Conservation (phyloP, 2,329 filamentous ascomycete genomes). For the Periglandula ipomoeae region DNA sequence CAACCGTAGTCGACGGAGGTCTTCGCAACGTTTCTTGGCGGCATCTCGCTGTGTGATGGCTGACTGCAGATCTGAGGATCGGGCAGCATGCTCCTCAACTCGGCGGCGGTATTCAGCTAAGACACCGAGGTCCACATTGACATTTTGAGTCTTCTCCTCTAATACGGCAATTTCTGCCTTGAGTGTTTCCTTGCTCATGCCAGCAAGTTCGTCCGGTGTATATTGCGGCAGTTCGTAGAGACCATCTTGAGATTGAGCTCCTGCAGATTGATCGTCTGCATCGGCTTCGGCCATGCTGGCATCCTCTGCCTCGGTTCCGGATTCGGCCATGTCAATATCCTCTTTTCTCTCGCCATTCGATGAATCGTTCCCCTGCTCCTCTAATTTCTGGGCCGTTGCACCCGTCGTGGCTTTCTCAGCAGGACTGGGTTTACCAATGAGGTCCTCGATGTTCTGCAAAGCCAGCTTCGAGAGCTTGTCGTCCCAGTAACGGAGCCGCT, state of each 20-base stretch:
- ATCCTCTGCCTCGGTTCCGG: constrained; percentile 20
- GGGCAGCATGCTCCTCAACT: constrained; percentile 70
- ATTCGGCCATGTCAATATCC: constrained; percentile 25
- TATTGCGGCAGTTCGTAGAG: constrained; percentile 64
- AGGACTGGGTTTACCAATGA: constrained; percentile 33
- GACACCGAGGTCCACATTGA: constrained; percentile 80
- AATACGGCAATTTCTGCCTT: constrained; percentile 54
- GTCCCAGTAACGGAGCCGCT: constrained; percentile 74
- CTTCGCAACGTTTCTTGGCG: constrained; percentile 87
- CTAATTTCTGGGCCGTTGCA: constrained; percentile 16
- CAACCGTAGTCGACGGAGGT: constrained; percentile 78
- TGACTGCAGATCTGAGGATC: constrained; percentile 73
- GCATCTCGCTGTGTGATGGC: constrained; percentile 72
- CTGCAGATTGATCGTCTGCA: constrained; percentile 15
- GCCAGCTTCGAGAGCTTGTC: constrained; percentile 80
- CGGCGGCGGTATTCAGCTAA: constrained; percentile 81
- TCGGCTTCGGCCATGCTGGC: constrained; percentile 12
- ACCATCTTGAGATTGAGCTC: constrained; percentile 22
- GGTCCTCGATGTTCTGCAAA: constrained; percentile 71
- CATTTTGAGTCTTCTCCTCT: constrained; percentile 68
- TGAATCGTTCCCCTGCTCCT: constrained; percentile 13
- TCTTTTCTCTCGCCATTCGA: constrained; percentile 17
- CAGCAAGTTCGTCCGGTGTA: constrained; percentile 60
- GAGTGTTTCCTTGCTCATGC: constrained; percentile 53
- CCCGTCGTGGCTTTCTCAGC: constrained; percentile 15